These are phyloP conservation scores for Passalora sequoiae DNA, from an alignment of 2,329 filamentous ascomycete species.

Conservation along the genomic window DNA sequence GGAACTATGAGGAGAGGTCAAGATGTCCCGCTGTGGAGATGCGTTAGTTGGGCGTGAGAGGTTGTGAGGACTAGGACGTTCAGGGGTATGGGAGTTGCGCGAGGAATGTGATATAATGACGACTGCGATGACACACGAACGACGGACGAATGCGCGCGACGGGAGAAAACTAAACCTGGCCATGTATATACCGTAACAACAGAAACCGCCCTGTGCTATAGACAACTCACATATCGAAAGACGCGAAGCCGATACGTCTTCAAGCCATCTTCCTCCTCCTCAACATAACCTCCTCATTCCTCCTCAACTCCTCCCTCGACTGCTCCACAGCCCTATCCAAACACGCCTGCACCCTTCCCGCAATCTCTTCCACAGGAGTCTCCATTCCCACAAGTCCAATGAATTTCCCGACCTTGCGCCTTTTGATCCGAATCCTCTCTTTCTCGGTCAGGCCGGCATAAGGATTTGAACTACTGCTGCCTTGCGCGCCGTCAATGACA, in stretches of 20 bases:
- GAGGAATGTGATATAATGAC: background rate
- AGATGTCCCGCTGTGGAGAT: background rate
- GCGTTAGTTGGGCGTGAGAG: background rate
- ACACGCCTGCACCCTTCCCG: constrained; percentile 36
- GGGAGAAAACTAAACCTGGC: no score
- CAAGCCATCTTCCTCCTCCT: constrained; percentile 31
- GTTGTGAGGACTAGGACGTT: background rate
- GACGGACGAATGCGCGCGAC: no score
- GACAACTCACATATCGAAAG: no score
- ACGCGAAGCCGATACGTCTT: no score
- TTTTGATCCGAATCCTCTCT: constrained; percentile 51
- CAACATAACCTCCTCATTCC: constrained; percentile 33
- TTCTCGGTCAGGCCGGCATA: constrained; percentile 33
- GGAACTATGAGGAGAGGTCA: background rate
- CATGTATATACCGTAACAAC: no score
- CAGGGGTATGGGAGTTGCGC: background rate
- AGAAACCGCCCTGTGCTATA: no score
- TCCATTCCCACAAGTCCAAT: constrained; percentile 64
- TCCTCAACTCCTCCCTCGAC: constrained; percentile 30
- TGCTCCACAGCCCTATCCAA: constrained; percentile 30
- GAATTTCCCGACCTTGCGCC: constrained; percentile 66
- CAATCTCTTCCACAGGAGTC: constrained; percentile 46
- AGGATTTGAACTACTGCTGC: constrained; percentile 15
- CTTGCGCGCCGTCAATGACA: no score
- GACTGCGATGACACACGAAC: background rate